These are phyloP conservation scores for Bromus sterilis DNA, from an alignment of 176 grass and related monocot species.

Conservation along the genomic window DNA sequence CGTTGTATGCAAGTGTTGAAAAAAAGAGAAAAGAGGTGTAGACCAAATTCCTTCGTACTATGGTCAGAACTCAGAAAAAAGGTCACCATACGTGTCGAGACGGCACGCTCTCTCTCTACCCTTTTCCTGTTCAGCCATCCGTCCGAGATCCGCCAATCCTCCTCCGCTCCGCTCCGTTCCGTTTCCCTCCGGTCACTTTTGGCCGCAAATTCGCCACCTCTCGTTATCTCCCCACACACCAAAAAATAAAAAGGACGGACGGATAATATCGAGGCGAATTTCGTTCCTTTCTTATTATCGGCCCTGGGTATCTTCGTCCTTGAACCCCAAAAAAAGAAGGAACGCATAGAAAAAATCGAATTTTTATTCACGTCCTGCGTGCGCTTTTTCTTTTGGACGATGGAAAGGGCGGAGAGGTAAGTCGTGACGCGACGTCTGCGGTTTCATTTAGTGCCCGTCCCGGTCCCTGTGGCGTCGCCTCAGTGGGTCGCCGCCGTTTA, in stretches of 20 bases:
- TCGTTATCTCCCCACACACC: conserved; percentile 23
- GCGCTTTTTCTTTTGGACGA: conserved; percentile 16
- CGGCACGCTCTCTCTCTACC: neutral
- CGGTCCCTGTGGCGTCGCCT: neutral
- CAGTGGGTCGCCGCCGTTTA: conserved; percentile 18
- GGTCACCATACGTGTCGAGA: neutral
- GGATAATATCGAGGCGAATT: conserved; percentile 14
- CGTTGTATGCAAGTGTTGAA: too few relatives aligned
- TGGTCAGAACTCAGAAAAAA: too few relatives aligned
- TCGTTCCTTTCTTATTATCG: neutral
- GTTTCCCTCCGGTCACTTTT: conserved; percentile 1
- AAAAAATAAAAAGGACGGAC: neutral
- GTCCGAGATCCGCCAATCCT: neutral
- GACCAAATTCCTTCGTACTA: too few relatives aligned
- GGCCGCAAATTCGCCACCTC: conserved; percentile 2
- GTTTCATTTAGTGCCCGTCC: neutral
- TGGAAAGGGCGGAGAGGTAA: neutral
- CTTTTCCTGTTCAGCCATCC: conserved; percentile 24
- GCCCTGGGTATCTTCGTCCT: conserved; percentile 5
- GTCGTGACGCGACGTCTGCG: conserved; percentile 5
- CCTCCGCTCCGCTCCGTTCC: neutral
- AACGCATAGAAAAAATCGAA: neutral
- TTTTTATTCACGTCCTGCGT: neutral
- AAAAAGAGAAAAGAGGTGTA: too few relatives aligned
- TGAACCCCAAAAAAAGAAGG: too few relatives aligned